Conservation (phyloP, 345 rosid genomes). For the Citrus trifoliata region DNA sequence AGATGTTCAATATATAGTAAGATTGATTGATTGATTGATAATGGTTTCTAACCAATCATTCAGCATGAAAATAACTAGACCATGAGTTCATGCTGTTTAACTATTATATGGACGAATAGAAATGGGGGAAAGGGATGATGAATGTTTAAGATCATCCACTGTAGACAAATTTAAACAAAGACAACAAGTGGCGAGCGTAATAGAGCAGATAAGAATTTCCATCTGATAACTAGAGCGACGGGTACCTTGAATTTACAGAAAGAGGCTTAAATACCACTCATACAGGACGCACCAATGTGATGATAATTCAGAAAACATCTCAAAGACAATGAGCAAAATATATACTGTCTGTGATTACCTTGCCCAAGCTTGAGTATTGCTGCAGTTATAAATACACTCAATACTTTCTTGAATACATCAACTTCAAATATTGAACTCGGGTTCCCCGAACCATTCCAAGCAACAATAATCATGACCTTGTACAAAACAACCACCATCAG, state of each 20-base stretch:
- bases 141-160: background rate
- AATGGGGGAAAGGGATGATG: background rate
- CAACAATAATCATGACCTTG: constrained; percentile 93
- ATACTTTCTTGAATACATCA: constrained; percentile 72
- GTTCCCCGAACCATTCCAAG: constrained; percentile 82
- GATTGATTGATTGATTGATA: background rate
- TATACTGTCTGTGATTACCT: constrained; percentile 44
- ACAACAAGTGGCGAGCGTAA: background rate
- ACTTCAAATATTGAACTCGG: constrained; percentile 48
- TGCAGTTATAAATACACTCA: constrained; percentile 94
- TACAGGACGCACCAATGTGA: background rate
- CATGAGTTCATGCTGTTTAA: background rate
- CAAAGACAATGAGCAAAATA: background rate
- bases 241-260: background rate
- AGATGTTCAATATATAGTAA: background rate
- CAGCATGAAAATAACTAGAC: background rate
- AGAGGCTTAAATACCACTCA: background rate
- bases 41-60: background rate
- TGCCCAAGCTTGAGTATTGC: constrained; percentile 96
- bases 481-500: constrained; percentile 25
- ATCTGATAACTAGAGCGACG: background rate
- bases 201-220: background rate
- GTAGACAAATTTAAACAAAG: background rate
- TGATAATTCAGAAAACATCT: background rate
- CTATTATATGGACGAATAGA: background rate